Evolutionary conservation across 2,329 filamentous ascomycete genomes (phyloP), one percentile per base, ranked within the genome.

Genomic region (Sporothrix pallida): DNA sequence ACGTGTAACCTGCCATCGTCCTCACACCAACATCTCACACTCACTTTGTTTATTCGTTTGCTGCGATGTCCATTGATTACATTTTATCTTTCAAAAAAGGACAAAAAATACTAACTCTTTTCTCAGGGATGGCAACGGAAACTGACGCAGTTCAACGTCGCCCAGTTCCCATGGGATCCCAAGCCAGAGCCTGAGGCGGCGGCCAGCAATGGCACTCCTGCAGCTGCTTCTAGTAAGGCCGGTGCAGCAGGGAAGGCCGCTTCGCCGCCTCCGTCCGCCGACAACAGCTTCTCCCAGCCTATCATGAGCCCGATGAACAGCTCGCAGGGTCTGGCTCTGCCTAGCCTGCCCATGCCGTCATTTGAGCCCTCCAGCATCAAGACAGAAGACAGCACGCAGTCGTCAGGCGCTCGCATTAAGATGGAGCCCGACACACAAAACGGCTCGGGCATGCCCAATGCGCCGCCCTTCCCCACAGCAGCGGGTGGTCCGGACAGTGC

Each of bases 81-180:
- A n/a, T n/a, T n/a, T n/a, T n/a, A n/a, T n/a, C n/a, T n/a, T n/a
- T n/a, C n/a, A n/a, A n/a, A n/a, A n/a, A n/a, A n/a, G n/a, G n/a
- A n/a, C n/a, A n/a, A 20, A 15, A 4, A 12, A 54, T n/a, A 12
- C 74, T 76, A n/a, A 76, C 71, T 54, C 37, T 26, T 23, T 72
- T 67, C 42, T 75, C 81, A 98, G 95, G 93, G 91, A 84, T 99
- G 96, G 96, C 95, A 98, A 86, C 87, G 91, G 79, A 98, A 97
- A 83, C 87, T 99, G 50, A 92, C 95, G 0, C 90, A 90, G 78
- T 90, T 97, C 77, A 90, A 92, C 77, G 92, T 98, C 75, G 96
- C 96, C 74, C 86, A 89, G 73, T 98, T 98, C 81, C 95, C 96
- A 12, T 99, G 96, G 96, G 96, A 99, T 80, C 95, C 96, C 60